Conservation (phyloP, 2,329 filamentous ascomycete genomes). For the Sphaerostilbella broomeana region DNA sequence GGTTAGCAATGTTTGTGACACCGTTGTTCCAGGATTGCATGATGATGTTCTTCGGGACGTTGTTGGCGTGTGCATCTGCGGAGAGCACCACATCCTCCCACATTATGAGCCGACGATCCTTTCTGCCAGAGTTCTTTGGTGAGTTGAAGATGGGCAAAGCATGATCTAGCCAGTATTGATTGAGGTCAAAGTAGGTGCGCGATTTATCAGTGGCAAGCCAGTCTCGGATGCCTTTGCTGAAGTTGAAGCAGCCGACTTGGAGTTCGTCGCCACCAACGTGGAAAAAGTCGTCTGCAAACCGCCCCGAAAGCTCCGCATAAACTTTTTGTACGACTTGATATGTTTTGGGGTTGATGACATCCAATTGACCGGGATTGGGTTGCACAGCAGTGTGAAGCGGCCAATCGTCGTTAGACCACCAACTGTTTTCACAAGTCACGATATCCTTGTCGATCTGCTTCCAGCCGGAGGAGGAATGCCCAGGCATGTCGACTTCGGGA, state of each 20-base stretch:
- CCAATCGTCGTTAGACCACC: conserved; percentile 56
- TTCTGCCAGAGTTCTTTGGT: conserved; percentile 16
- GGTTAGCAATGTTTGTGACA: conserved; percentile 42
- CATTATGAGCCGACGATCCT: conserved; percentile 48
- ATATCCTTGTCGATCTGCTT: conserved; percentile 45
- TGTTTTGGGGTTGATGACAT: conserved; percentile 48
- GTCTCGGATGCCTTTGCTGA: conserved; percentile 40
- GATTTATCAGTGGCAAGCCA: conserved; percentile 44
- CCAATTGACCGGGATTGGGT: conserved; percentile 50
- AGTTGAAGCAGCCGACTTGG: conserved; percentile 49
- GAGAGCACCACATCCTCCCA: conserved; percentile 48
- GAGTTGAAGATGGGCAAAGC: conserved; percentile 42
- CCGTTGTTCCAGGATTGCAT: conserved; percentile 52
- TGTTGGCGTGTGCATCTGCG: conserved; percentile 35
- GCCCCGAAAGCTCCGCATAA: conserved; percentile 43
- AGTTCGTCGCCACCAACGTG: conserved; percentile 52
- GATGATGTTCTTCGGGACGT: conserved; percentile 44
- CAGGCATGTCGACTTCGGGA: conserved; percentile 52
- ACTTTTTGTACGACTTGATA: conserved; percentile 48
- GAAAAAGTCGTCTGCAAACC: conserved; percentile 48
- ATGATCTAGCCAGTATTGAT: conserved; percentile 48
- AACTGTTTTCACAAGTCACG: conserved; percentile 48
- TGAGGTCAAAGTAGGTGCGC: conserved; percentile 40
- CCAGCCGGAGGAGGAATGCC: conserved; percentile 49
- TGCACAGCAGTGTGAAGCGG: conserved; percentile 44